Evolutionary conservation across 306 rosid genomes (phyloP).

Genomic region (Rosa chinensis): DNA sequence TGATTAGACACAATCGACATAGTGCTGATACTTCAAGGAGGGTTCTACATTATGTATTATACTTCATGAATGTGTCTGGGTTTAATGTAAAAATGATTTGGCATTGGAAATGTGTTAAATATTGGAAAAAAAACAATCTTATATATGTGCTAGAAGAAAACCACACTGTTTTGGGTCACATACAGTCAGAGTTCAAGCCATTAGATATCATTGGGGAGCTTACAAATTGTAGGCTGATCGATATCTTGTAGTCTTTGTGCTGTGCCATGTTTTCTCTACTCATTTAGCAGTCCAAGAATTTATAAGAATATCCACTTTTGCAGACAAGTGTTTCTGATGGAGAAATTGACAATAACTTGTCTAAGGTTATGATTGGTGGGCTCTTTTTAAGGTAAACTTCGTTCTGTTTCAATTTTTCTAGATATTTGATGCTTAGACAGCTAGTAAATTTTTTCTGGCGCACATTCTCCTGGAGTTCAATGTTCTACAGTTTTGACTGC

Average conservation of each 20-base stretch:
- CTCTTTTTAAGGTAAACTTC: slow-evolving; percentile 69
- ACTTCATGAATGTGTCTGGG: neutral
- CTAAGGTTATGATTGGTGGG: slow-evolving; percentile 81
- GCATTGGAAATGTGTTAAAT: neutral
- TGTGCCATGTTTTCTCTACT: slow-evolving; percentile 22
- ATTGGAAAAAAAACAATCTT: neutral
- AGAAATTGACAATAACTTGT: slow-evolving; percentile 74
- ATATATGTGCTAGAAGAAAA: neutral
- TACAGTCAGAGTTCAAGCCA: neutral
- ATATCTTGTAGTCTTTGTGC: neutral
- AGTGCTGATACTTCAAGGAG: slow-evolving; percentile 3
- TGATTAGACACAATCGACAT: neutral
- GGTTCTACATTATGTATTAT: neutral
- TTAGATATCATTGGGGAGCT: neutral
- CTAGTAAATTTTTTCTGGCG: neutral
- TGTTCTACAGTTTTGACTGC: neutral
- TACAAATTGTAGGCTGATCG: slow-evolving; percentile 8
- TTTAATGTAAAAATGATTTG: neutral
- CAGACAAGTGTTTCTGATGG: slow-evolving; percentile 91
- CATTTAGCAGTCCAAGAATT: slow-evolving; percentile 23
- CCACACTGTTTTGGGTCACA: neutral
- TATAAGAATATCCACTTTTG: slow-evolving; percentile 34
- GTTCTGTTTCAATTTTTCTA: slow-evolving; percentile 21
- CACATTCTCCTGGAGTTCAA: neutral
- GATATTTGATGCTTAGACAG: slow-evolving; percentile 3